Evolutionary conservation across 2,329 filamentous ascomycete species (phyloP).

Genomic region (Penicillium rolfsii): DNA sequence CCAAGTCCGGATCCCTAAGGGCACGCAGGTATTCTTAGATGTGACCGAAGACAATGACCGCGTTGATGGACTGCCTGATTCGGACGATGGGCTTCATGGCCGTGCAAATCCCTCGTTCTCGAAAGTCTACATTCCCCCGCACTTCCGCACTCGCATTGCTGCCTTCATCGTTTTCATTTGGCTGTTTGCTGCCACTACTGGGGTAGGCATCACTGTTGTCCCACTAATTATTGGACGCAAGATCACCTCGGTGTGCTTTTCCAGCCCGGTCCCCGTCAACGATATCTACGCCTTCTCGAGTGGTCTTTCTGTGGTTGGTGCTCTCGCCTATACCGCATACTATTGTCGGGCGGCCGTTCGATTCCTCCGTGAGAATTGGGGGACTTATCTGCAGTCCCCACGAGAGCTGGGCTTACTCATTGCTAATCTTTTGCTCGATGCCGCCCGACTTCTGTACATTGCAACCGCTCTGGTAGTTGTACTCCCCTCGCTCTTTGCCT

Average conservation of each 20-base stretch:
- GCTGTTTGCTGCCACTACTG: constrained; percentile 87
- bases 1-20: constrained; percentile 90
- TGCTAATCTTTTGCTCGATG: constrained; percentile 33
- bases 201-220: constrained; percentile 80
- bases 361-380: constrained; percentile 29
- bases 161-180: constrained; percentile 89
- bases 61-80: constrained; percentile 61
- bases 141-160: constrained; percentile 78
- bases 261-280: constrained; percentile 74
- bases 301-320: constrained; percentile 79
- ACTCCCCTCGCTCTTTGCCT: constrained; percentile 77
- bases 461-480: constrained; percentile 75
- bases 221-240: constrained; percentile 83
- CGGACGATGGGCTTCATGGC: constrained; percentile 61
- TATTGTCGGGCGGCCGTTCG: constrained; percentile 45
- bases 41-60: constrained; percentile 70
- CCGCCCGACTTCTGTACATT: constrained; percentile 69
- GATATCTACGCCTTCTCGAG: constrained; percentile 96
- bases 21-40: constrained; percentile 76
- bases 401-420: constrained; percentile 32
- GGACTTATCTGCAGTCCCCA: constrained; percentile 37
- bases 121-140: constrained; percentile 79
- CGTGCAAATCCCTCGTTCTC: constrained; percentile 66
- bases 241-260: constrained; percentile 74
- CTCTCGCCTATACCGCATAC: constrained; percentile 63